phyloP scores from a whole-genome alignment of 805 yeast species.

The Vanderwaltozyma tropicalis region DNA sequence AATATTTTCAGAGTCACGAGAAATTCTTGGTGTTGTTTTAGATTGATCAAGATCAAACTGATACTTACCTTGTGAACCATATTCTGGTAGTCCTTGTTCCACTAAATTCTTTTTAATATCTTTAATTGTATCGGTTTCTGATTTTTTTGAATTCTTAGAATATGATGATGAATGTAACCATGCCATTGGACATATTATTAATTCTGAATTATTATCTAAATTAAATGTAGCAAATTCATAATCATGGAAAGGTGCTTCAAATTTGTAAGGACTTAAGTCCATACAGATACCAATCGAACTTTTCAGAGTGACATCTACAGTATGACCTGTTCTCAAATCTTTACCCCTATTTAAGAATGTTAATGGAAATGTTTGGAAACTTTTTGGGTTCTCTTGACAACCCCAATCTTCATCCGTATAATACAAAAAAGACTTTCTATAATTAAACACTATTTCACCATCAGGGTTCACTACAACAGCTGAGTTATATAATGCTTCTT shows the following conservation, averaged over 20 bases:
- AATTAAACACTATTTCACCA: conserved; percentile 53
- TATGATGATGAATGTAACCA: conserved; percentile 57
- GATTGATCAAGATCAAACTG: conserved; percentile 15
- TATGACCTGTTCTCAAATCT: conserved; percentile 1
- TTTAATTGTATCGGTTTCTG: not conserved
- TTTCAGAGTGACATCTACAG: conserved; percentile 23
- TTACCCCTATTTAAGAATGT: conserved; percentile 19
- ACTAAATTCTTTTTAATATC: conserved; percentile 8
- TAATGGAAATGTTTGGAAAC: conserved; percentile 44
- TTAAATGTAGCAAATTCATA: conserved; percentile 63
- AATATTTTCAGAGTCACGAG: conserved; percentile 5
- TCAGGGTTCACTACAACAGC: conserved; percentile 51
- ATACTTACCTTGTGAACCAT: conserved; percentile 21
- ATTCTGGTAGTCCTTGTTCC: conserved; percentile 10
- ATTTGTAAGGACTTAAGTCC: conserved; percentile 85
- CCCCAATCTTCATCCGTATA: conserved; percentile 79
- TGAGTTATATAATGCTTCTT: conserved; percentile 47
- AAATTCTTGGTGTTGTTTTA: conserved; percentile 4
- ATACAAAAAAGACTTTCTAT: conserved; percentile 67
- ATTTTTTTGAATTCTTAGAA: conserved; percentile 6
- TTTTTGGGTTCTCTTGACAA: conserved; percentile 52
- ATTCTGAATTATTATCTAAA: conserved; percentile 35
- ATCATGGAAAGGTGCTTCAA: conserved; percentile 63
- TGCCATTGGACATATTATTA: conserved; percentile 74
- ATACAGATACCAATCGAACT: conserved; percentile 79